Evolutionary conservation across 2,329 filamentous ascomycete genomes (phyloP).

Genomic region (Colletotrichum sojae): DNA sequence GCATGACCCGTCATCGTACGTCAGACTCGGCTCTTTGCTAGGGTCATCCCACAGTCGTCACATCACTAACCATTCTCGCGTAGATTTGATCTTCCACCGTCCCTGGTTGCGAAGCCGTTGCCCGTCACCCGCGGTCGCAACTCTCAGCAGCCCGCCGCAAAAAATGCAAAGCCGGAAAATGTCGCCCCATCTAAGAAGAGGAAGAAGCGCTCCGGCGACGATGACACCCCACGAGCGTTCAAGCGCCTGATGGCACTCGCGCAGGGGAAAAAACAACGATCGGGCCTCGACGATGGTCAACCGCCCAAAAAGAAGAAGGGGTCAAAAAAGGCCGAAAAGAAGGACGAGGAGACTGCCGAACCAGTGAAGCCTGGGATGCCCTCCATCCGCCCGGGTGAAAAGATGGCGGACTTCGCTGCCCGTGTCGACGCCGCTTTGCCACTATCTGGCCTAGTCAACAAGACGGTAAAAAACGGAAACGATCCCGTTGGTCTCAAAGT

Average conservation of each 20-base stretch:
- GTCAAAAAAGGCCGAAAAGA: slow-evolving; percentile 45
- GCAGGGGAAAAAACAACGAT: slow-evolving; percentile 70
- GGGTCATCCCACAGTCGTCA: background rate
- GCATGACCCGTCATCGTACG: slow-evolving; percentile 68
- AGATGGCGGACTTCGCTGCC: slow-evolving; percentile 83
- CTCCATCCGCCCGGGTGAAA: slow-evolving; percentile 87
- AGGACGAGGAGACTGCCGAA: slow-evolving; percentile 24
- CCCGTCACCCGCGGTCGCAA: slow-evolving; percentile 54
- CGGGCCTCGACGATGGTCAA: slow-evolving; percentile 80
- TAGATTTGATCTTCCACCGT: slow-evolving; percentile 66
- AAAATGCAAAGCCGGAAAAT: slow-evolving; percentile 46
- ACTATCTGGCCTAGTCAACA: slow-evolving; percentile 77
- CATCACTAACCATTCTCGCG: slow-evolving; percentile 22
- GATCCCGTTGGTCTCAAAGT: slow-evolving; percentile 77
- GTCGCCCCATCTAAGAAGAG: slow-evolving; percentile 56
- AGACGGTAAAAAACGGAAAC: slow-evolving; percentile 71
- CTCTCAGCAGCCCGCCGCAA: slow-evolving; percentile 10
- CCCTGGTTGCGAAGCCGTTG: slow-evolving; percentile 65
- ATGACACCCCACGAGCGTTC: slow-evolving; percentile 93
- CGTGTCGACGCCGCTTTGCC: slow-evolving; percentile 90
- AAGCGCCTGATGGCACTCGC: slow-evolving; percentile 85
- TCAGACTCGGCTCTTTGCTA: slow-evolving; percentile 22
- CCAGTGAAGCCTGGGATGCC: slow-evolving; percentile 58
- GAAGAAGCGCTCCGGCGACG: slow-evolving; percentile 63
- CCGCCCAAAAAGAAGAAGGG: slow-evolving; percentile 44